These are phyloP conservation scores for Fusarium odoratissimum DNA, from an alignment of 2,329 filamentous ascomycete species.

Conservation along the genomic window DNA sequence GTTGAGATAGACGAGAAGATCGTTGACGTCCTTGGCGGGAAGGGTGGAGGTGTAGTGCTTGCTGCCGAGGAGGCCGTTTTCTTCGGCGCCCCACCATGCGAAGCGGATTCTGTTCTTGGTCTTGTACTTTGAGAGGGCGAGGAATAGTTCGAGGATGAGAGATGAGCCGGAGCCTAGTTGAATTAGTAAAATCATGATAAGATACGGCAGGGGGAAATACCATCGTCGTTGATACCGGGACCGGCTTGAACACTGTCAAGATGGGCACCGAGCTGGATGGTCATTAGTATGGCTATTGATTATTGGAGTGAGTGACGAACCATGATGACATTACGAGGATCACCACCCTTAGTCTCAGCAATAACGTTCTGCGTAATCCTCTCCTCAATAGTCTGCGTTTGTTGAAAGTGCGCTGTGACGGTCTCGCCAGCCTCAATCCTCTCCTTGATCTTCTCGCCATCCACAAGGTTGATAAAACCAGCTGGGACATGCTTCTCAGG, in stretches of 20 bases:
- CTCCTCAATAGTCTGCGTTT: slow-evolving; percentile 40
- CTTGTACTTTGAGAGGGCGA: slow-evolving; percentile 38
- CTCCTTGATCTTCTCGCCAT: slow-evolving; percentile 55
- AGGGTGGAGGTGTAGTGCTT: slow-evolving; percentile 35
- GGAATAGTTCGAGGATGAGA: slow-evolving; percentile 34
- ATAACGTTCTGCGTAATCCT: slow-evolving; percentile 38
- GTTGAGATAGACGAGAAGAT: slow-evolving; percentile 39
- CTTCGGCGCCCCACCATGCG: slow-evolving; percentile 40
- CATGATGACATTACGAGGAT: slow-evolving; percentile 39
- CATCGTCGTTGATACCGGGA: slow-evolving; percentile 38
- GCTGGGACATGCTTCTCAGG: slow-evolving; percentile 30
- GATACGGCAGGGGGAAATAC: not conserved
- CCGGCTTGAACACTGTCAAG: slow-evolving; percentile 38
- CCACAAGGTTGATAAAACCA: slow-evolving; percentile 46
- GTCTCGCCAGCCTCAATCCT: slow-evolving; percentile 54
- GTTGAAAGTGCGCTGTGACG: slow-evolving; percentile 30
- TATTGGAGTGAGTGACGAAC: not conserved
- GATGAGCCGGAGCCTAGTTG: slow-evolving; percentile 25
- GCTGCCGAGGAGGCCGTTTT: slow-evolving; percentile 37
- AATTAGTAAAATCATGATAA: not conserved
- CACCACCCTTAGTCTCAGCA: slow-evolving; percentile 33
- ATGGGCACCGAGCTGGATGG: slow-evolving; percentile 15
- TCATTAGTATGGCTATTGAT: accelerated
- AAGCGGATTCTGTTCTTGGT: slow-evolving; percentile 44
- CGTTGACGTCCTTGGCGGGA: slow-evolving; percentile 26